Evolutionary conservation across 108 stramenopile species (phyloP), one percentile per base, ranked within the genome.

Genomic region (Heterococcus sp.): DNA sequence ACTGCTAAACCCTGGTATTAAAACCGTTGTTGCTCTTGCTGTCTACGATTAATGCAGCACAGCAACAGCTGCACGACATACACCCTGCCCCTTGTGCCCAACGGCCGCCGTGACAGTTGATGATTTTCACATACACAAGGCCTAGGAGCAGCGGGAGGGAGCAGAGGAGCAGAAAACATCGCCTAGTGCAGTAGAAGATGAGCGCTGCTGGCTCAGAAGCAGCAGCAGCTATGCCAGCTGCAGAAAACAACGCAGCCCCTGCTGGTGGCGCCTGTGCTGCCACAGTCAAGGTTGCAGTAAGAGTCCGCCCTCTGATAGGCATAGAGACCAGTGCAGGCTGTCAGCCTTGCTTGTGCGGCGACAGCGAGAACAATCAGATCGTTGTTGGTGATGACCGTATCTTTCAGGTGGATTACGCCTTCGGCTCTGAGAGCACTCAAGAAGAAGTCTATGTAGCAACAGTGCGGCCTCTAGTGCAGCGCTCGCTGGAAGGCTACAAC

Each of bases 401-500:
- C 35, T 86, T 76, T 38, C 35, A 35, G n/a, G 86, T 74, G 64
- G 87, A 88, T 38, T 39, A 84, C 66, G 87, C 86, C 0, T 88
- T 88, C 39, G 85, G 78, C 0, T 37, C 74, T 30, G 87, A 84
- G 27, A 65, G 75, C 11, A 63, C 83, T 3, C 87, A 88, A 68
- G 40, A 69, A 11, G 88, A 69, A 71, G 71, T 97, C 0, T 97
- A 93, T 84, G 65, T 71, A 1, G 76, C 82, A 38, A 92, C 94
- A 1, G 78, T 92, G 1, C 36, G 85, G 2, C 87, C 91, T 14
- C 78, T 97, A 70, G 75, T 95, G 40, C 75, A 88, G 37, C 85
- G 88, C 5, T 92, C 94, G 75, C 32, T 95, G 29, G 93, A 95
- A 73, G 84, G 76, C 8, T 84, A 68, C 34, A 84, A 84, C 34